phyloP scores from a whole-genome alignment of 2,329 filamentous ascomycete species.

The Ampelomyces quisqualis region DNA sequence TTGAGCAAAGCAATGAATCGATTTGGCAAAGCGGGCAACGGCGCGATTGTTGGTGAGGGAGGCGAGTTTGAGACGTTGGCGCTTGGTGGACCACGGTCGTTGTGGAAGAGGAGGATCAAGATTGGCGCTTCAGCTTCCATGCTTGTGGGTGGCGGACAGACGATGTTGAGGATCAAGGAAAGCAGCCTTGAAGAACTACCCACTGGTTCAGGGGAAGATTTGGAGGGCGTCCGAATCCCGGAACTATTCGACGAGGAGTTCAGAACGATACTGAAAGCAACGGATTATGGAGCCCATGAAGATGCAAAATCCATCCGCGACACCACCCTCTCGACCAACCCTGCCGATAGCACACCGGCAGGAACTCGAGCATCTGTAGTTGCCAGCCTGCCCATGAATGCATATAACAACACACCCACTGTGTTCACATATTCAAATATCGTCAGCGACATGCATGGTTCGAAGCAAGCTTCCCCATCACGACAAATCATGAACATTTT shows the following conservation, averaged over 20 bases:
- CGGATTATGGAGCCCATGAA: slow-evolving; percentile 5
- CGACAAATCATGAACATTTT: slow-evolving; percentile 46
- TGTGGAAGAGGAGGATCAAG: slow-evolving; percentile 73
- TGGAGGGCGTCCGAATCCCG: slow-evolving; percentile 55
- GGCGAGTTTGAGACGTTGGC: slow-evolving; percentile 96
- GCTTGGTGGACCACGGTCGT: slow-evolving; percentile 68
- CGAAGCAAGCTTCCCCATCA: slow-evolving; percentile 8
- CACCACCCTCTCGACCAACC: not conserved
- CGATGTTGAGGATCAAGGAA: slow-evolving; percentile 65
- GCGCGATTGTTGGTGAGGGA: slow-evolving; percentile 83
- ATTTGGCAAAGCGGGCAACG: slow-evolving; percentile 66
- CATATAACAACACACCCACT: slow-evolving; percentile 30
- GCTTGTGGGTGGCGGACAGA: slow-evolving; percentile 72
- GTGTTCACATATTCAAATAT: slow-evolving; percentile 53
- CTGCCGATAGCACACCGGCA: too few relatives aligned
- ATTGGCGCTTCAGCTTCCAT: slow-evolving; percentile 59
- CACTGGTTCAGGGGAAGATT: slow-evolving; percentile 18
- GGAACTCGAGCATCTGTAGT: too few relatives aligned
- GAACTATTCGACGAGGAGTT: slow-evolving; percentile 67
- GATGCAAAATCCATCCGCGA: not conserved
- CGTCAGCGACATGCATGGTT: slow-evolving; percentile 10
- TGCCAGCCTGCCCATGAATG: slow-evolving; percentile 21
- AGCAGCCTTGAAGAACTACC: slow-evolving; percentile 57
- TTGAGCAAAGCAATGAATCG: slow-evolving; percentile 60
- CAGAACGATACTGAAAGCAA: slow-evolving; percentile 35